Evolutionary conservation across 495 filamentous ascomycete genomes (phyloP), one percentile per base, ranked within the genome.

Genomic region (Letharia lupina): DNA sequence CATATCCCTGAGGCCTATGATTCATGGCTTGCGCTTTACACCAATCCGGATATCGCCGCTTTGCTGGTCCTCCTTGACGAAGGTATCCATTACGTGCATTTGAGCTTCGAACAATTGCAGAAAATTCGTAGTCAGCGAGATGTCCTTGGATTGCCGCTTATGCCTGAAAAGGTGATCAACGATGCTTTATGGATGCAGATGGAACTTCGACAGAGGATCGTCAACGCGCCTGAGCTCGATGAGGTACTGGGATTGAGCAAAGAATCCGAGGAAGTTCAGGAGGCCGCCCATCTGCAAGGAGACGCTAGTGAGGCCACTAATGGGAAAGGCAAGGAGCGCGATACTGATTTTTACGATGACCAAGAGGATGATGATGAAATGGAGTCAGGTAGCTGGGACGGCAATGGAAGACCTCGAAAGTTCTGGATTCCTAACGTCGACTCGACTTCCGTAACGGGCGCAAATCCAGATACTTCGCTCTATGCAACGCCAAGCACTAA

Each of bases 31-130:
- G 66, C 75, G 11, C 72, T 80, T 6, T 83, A 83, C 69, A 80
- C 79, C 11, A 71, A 75, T 60, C 73, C 78, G 1, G 83, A 86
- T 61, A 73, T 86, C 48, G 80, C 80, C 63, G 82, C 83, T n/a
- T 71, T 86, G n/a, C 71, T 82, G 18, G 79, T 82, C 6, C 71
- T 86, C 8, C 71, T 86, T 20, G 82, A 86, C 67, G 78, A 82
- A 71, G 83, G 82, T 35, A 84, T 86, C 40, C 83, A 86, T 72
- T 86, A 85, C 68, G 74, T 84, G n/a, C 83, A 86, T 71, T 76
- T 86, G 65, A 77, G 79, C 47, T 86, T 85, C 66, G 84, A 85
- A 67, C 82, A 85, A 66, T 68, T 86, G 28, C 80, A 85, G 67
- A 80, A 79, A 70, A 83, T 86, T 64, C 76, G 76, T 2, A 67